Evolutionary conservation across 1,139 yeast genomes (phyloP).

Genomic region (Groenewaldozyma sp.): DNA sequence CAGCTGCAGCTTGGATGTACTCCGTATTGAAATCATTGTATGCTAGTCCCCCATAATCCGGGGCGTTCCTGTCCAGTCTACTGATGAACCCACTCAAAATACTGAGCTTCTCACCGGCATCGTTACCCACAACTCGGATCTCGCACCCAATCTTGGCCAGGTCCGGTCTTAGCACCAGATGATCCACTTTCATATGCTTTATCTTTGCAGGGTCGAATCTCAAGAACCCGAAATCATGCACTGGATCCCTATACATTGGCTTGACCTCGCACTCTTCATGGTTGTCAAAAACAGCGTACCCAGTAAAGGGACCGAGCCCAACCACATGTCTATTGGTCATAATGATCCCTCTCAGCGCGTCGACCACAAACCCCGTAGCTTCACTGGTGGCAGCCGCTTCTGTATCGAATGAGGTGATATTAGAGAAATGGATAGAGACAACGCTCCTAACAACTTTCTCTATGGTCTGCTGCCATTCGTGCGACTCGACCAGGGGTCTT

Average conservation of each 20-base stretch:
- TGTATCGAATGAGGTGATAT: conserved; percentile 79
- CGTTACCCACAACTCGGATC: conserved; percentile 91
- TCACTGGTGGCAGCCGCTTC: conserved; percentile 76
- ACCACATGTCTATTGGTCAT: conserved; percentile 91
- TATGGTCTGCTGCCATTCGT: conserved; percentile 73
- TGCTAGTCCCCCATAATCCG: conserved; percentile 83
- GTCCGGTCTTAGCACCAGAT: conserved; percentile 66
- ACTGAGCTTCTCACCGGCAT: conserved; percentile 89
- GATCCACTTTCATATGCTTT: conserved; percentile 63
- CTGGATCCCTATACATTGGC: conserved; percentile 48
- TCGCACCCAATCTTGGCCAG: conserved; percentile 84
- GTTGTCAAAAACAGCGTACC: conserved; percentile 86
- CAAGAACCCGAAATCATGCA: conserved; percentile 84
- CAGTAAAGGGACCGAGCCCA: conserved; percentile 89
- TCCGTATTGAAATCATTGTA: conserved; percentile 94
- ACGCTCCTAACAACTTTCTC: conserved; percentile 76
- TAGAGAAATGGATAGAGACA: conserved; percentile 83
- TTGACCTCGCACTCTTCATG: conserved; percentile 88
- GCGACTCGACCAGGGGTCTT: too few relatives aligned
- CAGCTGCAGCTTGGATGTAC: conserved; percentile 93
- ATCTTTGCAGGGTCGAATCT: conserved; percentile 64
- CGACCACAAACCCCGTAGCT: conserved; percentile 96
- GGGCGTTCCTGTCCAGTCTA: conserved; percentile 87
- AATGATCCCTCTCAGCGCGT: conserved; percentile 67
- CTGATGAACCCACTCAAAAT: conserved; percentile 86